These are phyloP conservation scores for Chrysochromulina parva DNA, from an alignment of 78 protist genomes.

Conservation along the genomic window DNA sequence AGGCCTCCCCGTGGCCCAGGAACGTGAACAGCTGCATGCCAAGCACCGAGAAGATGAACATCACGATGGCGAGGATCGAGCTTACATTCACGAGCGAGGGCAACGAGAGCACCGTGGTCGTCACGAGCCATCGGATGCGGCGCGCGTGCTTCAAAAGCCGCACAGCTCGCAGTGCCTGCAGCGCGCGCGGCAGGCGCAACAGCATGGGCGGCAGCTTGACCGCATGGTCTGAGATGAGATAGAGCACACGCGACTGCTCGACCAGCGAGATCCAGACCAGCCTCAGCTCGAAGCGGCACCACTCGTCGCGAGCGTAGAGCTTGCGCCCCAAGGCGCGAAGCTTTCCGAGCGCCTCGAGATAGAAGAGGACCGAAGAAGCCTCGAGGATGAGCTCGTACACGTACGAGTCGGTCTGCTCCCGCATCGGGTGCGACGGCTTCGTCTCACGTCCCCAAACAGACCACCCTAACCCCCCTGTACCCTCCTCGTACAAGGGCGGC, in stretches of 20 bases:
- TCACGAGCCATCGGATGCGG: not conserved
- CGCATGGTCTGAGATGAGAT: too few species aligned
- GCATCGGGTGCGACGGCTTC: too few species aligned
- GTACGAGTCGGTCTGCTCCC: too few species aligned
- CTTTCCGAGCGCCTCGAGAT: not conserved
- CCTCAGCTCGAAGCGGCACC: not conserved
- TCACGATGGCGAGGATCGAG: not conserved
- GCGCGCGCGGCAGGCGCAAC: not conserved
- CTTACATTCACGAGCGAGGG: not conserved
- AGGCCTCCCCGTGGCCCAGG: not conserved
- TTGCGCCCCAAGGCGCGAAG: not conserved
- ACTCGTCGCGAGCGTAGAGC: not conserved
- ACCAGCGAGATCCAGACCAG: not conserved
- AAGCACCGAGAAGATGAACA: not conserved
- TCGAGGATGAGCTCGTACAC: too few species aligned
- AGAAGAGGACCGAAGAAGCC: not conserved
- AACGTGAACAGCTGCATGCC: constrained; percentile 13
- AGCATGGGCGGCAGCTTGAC: not conserved
- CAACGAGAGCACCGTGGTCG: not conserved
- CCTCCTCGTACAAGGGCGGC: too few species aligned
- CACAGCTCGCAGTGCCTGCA: not conserved
- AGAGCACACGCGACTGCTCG: not conserved
- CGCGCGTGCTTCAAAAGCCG: not conserved
- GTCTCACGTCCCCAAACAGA: too few species aligned
- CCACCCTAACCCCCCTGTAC: too few species aligned